Percentiles rank a stretch among this genome's conserved stretches.
These are phyloP conservation scores for Antitrichia curtipendula DNA, from an alignment of 225 moss, liverwort and hornwort species.

Conservation along the genomic window DNA sequence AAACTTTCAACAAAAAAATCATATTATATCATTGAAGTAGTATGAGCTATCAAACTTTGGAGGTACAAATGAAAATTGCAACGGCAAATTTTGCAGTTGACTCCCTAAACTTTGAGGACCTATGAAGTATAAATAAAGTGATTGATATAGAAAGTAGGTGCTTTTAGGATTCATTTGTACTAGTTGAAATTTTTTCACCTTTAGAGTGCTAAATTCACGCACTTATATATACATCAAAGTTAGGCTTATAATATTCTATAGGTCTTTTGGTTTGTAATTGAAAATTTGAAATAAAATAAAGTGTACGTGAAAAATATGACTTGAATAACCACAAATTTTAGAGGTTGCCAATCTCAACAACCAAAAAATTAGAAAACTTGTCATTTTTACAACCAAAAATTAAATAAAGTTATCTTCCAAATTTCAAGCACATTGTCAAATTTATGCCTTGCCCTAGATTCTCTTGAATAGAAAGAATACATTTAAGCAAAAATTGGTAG, in stretches of 20 bases:
- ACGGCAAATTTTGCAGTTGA: background rate
- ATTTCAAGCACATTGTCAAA: too few species aligned
- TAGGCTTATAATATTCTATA: background rate
- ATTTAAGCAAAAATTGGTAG: too few species aligned
- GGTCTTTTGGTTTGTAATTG: background rate
- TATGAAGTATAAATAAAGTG: accelerated
- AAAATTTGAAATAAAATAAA: background rate
- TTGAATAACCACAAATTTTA: background rate
- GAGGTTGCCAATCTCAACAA: too few species aligned
- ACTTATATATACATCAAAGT: background rate
- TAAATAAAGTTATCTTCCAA: too few species aligned
- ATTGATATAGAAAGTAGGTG: background rate
- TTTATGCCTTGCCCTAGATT: too few species aligned
- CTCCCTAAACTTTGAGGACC: background rate
- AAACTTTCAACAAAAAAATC: too few species aligned
- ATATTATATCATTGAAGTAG: background rate
- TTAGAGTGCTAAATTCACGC: background rate
- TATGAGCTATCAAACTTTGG: background rate
- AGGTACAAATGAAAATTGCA: background rate
- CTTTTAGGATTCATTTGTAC: background rate
- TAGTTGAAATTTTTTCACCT: background rate
- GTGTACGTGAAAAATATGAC: background rate
- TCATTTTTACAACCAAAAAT: too few species aligned
- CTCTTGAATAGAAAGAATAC: too few species aligned
- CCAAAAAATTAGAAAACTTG: too few species aligned